Base-by-base conservation (phyloP, 768 basidiomycete genomes). In the Rhizopogon sp. region DNA sequence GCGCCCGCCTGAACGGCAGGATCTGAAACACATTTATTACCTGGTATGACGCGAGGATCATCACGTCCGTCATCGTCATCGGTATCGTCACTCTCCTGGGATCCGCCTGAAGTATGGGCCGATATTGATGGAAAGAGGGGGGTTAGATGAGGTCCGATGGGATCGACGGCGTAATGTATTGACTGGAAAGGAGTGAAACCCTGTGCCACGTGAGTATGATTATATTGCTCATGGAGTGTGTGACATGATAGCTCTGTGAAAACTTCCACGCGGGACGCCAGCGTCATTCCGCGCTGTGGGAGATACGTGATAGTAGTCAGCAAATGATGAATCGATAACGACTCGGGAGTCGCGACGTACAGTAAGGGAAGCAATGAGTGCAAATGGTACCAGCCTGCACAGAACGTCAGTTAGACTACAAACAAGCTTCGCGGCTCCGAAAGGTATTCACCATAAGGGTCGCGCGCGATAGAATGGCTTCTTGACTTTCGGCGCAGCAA, bases 211-310 rank as follows among this genome's bases (percentile, higher is more conserved):
- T 54, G 44, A 22, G 66, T 70, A 55, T 69, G 70, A 58, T 81
- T 75, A 66, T 78, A 76, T 28, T 71, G 65, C 22, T 72, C 70
- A 58, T 80, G 77, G 33, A 87, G 60, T 4, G 76, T 75, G 47
- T 82, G 76, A 68, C 90, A 91, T 3, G 90, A 83, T 50, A 92
- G 80, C 49, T 85, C 81, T 43, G 83, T 89, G 74, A 84, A 90
- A 29, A 92, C 85, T 67, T 89, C 84, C 44, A 92, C 85, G 54
- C 88, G 81, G 10, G 88, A 84, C 39, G 88, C 84, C 67, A 88
- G 75, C 1, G 88, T 90, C 72, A 91, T 83, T 35, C 89, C 88
- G 25, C 89, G 85, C 90, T 91, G 58, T 6, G 50, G 46, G 6
- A 42, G 14, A 37, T 20, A 31, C 16, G 39, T 28, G 58, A 22